phyloP scores from a whole-genome alignment of 23 red algal species.

The Gracilaria vermiculophylla region DNA sequence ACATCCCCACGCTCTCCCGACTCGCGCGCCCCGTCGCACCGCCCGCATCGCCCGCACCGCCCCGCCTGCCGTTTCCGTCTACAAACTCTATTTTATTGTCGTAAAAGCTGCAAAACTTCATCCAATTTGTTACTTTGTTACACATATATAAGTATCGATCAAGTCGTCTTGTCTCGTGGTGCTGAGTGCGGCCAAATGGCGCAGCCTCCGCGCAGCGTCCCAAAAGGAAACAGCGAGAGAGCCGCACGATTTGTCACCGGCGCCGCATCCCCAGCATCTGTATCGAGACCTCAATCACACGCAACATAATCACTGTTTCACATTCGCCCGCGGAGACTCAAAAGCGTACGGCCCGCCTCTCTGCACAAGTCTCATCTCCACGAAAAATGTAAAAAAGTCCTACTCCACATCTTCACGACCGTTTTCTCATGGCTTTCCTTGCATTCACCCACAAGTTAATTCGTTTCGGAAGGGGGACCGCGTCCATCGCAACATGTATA shows the following conservation, averaged over 20 bases:
- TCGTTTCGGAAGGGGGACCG: no score
- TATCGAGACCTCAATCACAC: no score
- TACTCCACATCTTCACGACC: no score
- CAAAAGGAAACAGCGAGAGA: no score
- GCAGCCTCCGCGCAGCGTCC: no score
- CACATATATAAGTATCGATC: not conserved
- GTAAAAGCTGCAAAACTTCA: not conserved
- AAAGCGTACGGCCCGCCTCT: not conserved
- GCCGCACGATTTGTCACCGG: no score
- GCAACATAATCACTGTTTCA: not conserved
- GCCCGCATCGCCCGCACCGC: not conserved
- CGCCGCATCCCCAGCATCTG: no score
- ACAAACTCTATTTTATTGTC: constrained; percentile 11
- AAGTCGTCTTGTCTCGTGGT: not conserved
- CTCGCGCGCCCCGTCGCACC: not conserved
- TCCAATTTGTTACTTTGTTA: constrained; percentile 12
- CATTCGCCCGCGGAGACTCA: not conserved
- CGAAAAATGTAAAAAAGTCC: not conserved
- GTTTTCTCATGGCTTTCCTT: no score
- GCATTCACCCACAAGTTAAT: no score
- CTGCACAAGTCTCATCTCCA: not conserved
- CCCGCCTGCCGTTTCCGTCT: not conserved
- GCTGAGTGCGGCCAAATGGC: no score
- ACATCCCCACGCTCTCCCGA: not conserved
- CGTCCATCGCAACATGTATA: no score